phyloP scores from a whole-genome alignment of 2,329 filamentous ascomycete genomes.

The Fusarium humuli region DNA sequence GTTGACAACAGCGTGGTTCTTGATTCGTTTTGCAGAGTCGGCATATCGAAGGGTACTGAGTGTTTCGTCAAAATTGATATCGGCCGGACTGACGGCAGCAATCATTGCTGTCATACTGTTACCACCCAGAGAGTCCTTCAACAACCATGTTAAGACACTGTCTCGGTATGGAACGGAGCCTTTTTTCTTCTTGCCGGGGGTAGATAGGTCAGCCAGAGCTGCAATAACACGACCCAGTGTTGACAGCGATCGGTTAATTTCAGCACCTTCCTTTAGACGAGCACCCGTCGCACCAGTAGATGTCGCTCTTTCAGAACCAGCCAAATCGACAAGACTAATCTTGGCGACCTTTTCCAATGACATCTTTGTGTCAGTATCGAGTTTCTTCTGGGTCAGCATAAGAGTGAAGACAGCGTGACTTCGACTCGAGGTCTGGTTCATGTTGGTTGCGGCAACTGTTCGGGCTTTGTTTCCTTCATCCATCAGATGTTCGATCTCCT shows the following conservation, averaged over 20 bases:
- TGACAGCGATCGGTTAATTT: constrained; percentile 97
- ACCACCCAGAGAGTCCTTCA: constrained; percentile 96
- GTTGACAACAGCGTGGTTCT: constrained; percentile 99
- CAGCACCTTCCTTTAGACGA: constrained; percentile 94
- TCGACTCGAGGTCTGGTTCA: constrained; percentile 99
- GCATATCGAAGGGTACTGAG: constrained; percentile 95
- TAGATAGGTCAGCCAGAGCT: constrained; percentile 89
- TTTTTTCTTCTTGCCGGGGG: constrained; percentile 82
- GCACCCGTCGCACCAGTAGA: constrained; percentile 97
- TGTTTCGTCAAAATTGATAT: constrained; percentile 99
- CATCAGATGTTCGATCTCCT: constrained; percentile 98
- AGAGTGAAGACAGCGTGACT: constrained; percentile 98
- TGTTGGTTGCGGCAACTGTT: constrained; percentile 98
- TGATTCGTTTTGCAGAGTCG: constrained; percentile 97
- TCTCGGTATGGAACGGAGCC: constrained; percentile 92
- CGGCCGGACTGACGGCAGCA: constrained; percentile 95
- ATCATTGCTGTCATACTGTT: constrained; percentile 99
- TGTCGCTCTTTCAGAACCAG: constrained; percentile 95
- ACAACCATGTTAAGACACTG: constrained; percentile 92
- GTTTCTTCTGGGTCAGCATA: constrained; percentile 92
- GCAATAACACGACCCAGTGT: constrained; percentile 98
- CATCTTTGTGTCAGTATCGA: constrained; percentile 94
- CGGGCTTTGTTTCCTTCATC: constrained; percentile 99
- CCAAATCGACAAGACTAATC: constrained; percentile 97
- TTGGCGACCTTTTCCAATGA: constrained; percentile 97